Evolutionary conservation across 1,139 yeast species (phyloP), one percentile per base, ranked within the genome.

Genomic region (Protomyces arabidopsidicola): DNA sequence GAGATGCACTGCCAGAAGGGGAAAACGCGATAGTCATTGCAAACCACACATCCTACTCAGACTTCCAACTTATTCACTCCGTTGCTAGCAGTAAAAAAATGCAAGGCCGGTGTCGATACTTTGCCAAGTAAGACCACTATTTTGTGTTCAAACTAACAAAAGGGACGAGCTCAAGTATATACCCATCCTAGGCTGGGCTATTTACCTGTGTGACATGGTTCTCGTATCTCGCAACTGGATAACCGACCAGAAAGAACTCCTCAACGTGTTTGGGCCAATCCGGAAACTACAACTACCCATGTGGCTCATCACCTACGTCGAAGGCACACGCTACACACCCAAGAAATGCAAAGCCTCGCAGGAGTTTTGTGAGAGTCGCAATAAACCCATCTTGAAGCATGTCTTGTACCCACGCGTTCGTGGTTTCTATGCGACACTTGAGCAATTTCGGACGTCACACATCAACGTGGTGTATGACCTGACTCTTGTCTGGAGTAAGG

Each of bases 361-460:
- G 18, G 65, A 63, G 1, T 66, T 67, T 42, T 71, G 75, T 64
- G 59, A 63, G 27, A 66, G 67, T 22, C 68, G 70, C 6, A 74
- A 73, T 12, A 80, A 84, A 6, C 81, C 80, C 5, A 77, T 78
- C 64, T 79, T 74, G 67, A 82, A 80, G 69, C 80, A 81, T 45
- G 76, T 85, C 48, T 75, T 78, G 10, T 80, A 80, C 38, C 77
- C 82, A 38, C 77, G 80, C 53, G 75, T 72, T 58, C 71, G 69
- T 53, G 72, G 71, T 2, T 71, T 78, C 61, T 71, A 71, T 35
- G 75, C 73, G 20, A 66, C 76, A 9, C 63, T 73, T 12, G 66
- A 68, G 27, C 68, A 67, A 31, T 65, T 74, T n/a, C 67, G 73
- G 35, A 65, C 71, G 38, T 50, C 68, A 18, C 71, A 70, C 12